Conservation (phyloP, 2,329 filamentous ascomycete species). For the Claviceps spartinae region DNA sequence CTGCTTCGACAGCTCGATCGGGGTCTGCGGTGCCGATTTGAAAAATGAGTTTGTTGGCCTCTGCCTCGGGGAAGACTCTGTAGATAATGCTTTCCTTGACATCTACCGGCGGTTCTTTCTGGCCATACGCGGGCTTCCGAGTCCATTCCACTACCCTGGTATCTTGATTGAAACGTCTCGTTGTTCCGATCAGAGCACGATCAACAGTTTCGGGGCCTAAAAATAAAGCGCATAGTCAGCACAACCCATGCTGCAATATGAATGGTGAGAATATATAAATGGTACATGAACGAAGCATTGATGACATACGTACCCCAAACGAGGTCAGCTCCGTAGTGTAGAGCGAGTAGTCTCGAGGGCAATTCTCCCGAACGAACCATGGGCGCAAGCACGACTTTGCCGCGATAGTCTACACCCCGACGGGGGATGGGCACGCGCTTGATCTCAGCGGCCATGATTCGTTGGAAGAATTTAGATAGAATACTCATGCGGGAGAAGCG, state of each 20-base stretch:
- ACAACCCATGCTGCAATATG: neutral
- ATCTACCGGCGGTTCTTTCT: conserved; percentile 40
- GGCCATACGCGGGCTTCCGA: conserved; percentile 57
- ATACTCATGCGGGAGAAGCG: conserved; percentile 12
- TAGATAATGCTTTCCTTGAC: conserved; percentile 61
- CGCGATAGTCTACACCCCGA: conserved; percentile 84
- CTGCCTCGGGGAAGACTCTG: conserved; percentile 64
- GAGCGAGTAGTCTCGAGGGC: conserved; percentile 72
- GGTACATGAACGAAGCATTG: neutral
- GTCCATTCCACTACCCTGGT: conserved; percentile 78
- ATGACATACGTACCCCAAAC: conserved; percentile 63
- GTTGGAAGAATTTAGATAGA: conserved; percentile 24
- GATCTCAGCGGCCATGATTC: conserved; percentile 43
- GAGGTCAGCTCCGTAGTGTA: conserved; percentile 91
- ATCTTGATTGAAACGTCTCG: conserved; percentile 58
- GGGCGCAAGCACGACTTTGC: conserved; percentile 86
- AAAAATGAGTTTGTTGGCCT: conserved; percentile 67
- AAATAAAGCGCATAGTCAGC: neutral
- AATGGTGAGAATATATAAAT: neutral
- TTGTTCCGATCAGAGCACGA: conserved; percentile 77
- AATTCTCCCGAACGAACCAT: conserved; percentile 98
- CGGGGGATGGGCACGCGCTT: conserved; percentile 72
- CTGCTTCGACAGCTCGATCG: conserved; percentile 69
- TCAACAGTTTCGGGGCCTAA: conserved; percentile 87
- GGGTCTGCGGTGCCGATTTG: conserved; percentile 85